Evolutionary conservation across 2,329 filamentous ascomycete genomes (phyloP).

Genomic region (Ophiocordyceps camponoti-saundersi): DNA sequence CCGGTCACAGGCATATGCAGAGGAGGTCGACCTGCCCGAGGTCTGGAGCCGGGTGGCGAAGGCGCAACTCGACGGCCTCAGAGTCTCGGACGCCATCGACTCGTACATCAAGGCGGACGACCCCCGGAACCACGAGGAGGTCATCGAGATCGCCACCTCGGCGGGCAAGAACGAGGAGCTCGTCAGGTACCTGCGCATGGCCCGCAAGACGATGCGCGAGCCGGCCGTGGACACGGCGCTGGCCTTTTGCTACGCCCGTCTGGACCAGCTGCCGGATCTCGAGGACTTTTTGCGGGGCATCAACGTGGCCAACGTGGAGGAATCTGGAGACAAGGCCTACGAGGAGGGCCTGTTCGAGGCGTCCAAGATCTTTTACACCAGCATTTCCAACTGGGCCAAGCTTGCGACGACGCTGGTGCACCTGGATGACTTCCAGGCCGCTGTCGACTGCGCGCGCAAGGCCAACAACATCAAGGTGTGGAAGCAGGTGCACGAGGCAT

Average conservation of each 20-base stretch:
- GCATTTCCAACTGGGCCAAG: slow-evolving; percentile 99
- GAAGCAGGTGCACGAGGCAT: slow-evolving; percentile 96
- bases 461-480: slow-evolving; percentile 99
- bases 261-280: slow-evolving; percentile 80
- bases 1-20: slow-evolving; percentile 86
- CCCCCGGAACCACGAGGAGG: slow-evolving; percentile 82
- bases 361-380: slow-evolving; percentile 96
- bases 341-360: slow-evolving; percentile 88
- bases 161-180: slow-evolving; percentile 97
- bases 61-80: slow-evolving; percentile 89
- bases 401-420: slow-evolving; percentile 96
- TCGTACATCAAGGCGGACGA: slow-evolving; percentile 95
- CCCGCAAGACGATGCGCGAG: slow-evolving; percentile 89
- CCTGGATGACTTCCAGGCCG: slow-evolving; percentile 89
- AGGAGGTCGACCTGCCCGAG: slow-evolving; percentile 81
- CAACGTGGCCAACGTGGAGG: slow-evolving; percentile 91
- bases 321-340: slow-evolving; percentile 96
- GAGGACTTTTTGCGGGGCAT: slow-evolving; percentile 89
- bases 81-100: slow-evolving; percentile 81
- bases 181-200: slow-evolving; percentile 92
- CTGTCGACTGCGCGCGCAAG: slow-evolving; percentile 93
- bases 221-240: slow-evolving; percentile 84
- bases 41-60: slow-evolving; percentile 99
- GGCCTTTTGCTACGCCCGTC: slow-evolving; percentile 82
- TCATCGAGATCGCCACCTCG: slow-evolving; percentile 88